Conservation (phyloP, 805 yeast genomes). For the Millerago galiae region DNA sequence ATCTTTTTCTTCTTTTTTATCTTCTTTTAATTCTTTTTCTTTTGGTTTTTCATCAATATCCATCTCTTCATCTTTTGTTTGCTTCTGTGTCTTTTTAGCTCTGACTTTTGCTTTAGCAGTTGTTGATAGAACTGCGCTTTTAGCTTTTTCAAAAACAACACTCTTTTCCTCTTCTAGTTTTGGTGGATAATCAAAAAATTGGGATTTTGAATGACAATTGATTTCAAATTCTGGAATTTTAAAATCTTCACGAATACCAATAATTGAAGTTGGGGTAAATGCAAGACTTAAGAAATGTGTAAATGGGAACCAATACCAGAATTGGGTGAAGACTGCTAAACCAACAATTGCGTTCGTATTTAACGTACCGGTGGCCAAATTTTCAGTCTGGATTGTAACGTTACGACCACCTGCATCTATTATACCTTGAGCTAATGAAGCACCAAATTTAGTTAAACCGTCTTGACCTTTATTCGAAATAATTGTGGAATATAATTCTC, state of each 20-base stretch:
- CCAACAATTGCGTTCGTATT: conserved; percentile 92
- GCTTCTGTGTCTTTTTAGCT: conserved; percentile 59
- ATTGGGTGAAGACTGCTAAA: conserved; percentile 79
- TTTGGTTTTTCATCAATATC: conserved; percentile 33
- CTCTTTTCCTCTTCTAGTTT: conserved; percentile 72
- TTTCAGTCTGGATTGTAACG: conserved; percentile 88
- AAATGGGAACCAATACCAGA: conserved; percentile 98
- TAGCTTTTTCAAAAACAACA: conserved; percentile 81
- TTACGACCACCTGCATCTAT: conserved; percentile 98
- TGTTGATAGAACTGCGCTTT: conserved; percentile 90
- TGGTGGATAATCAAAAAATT: conserved; percentile 84
- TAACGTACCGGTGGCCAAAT: conserved; percentile 80
- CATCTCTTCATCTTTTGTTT: conserved; percentile 46
- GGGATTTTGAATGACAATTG: conserved; percentile 75
- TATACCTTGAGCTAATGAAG: conserved; percentile 94
- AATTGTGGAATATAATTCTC: conserved; percentile 68
- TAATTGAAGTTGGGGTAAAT: conserved; percentile 84
- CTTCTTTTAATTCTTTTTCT: conserved; percentile 13
- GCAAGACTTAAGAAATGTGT: conserved; percentile 90
- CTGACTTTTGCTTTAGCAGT: conserved; percentile 92
- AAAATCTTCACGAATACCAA: conserved; percentile 81
- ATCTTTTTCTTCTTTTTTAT: conserved; percentile 19
- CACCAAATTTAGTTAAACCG: conserved; percentile 96
- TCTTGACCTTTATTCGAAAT: conserved; percentile 88
- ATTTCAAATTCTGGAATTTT: conserved; percentile 80